Base-by-base conservation (phyloP, 2,329 filamentous ascomycete species). In the Aspergillus sp. region DNA sequence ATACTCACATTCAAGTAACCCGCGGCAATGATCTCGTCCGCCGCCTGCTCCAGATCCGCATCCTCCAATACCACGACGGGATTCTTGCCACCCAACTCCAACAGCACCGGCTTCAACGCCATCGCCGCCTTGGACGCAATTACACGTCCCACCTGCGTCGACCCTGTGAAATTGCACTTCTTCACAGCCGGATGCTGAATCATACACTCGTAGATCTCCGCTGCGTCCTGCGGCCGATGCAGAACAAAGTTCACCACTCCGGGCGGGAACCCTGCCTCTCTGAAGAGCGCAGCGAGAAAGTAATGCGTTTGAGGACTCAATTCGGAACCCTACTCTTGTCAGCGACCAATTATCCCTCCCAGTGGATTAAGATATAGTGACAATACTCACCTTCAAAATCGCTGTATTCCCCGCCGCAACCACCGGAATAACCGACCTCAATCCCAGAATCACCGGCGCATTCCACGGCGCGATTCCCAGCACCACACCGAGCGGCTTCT, bases 401-500 rank as follows among this genome's bases (percentile, higher is more conserved):
- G 83, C 83, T 0, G 88, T 89, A 73, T 91, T 91, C 2, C 89
- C 89, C 1, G 83, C 84, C 1, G 82, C 82, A 3, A 92, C 77
- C 2, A 90, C 86, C 64, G 81, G 85, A 7, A 81, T 73, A 13
- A 89, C 71, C 2, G 77, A 71, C 19, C 79, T 71, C 10, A 73
- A 48, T 6, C 77, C 78, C 19, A 81, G 69, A 54, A 78, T 75
- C 32, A 75, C 71, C 0, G 79, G 82, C 0, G 82, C 82, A 60
- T 84, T 80, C 90, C 90, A 94, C 8, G 91, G 90, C 1, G 88
- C 89, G 71, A 93, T 90, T 0, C 85, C 87, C 17, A 93, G 78
- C 3, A 91, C 81, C 4, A 92, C 90, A 1, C 91, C 91, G 65
- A 84, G 89, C 0, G 91, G 89, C 73, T 92, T 89, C 68, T 86